These are phyloP conservation scores for Exophiala sp. DNA, from an alignment of 2,329 filamentous ascomycete species.

Conservation along the genomic window DNA sequence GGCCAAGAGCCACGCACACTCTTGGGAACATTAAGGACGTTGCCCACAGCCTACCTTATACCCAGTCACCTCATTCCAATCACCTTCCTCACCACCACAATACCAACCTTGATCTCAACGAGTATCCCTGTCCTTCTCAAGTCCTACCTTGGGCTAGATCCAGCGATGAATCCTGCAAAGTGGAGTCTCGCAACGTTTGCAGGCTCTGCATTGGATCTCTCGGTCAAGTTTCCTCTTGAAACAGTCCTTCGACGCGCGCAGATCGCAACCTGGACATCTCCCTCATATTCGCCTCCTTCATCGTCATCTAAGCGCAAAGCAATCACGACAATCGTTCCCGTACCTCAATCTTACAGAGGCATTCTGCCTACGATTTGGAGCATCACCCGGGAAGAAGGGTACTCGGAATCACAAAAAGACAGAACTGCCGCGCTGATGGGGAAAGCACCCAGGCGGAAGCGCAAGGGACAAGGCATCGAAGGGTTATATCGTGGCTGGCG, in stretches of 20 bases:
- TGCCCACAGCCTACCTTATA: constrained; percentile 67
- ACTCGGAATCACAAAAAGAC: constrained; percentile 45
- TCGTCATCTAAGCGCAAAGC: constrained; percentile 40
- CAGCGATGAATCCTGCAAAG: constrained; percentile 71
- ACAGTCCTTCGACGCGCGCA: constrained; percentile 88
- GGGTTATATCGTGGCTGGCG: constrained; percentile 58
- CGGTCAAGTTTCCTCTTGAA: constrained; percentile 84
- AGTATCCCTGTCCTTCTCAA: constrained; percentile 82
- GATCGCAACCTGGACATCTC: constrained; percentile 64
- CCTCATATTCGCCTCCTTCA: constrained; percentile 39
- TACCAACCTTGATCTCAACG: constrained; percentile 78
- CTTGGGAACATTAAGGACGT: constrained; percentile 68
- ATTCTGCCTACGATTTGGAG: constrained; percentile 86
- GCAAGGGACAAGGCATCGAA: constrained; percentile 53
- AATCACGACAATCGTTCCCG: constrained; percentile 70
- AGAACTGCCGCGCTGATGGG: constrained; percentile 34
- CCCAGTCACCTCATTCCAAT: constrained; percentile 69
- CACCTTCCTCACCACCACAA: constrained; percentile 79
- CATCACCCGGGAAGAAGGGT: constrained; percentile 79
- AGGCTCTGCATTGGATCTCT: constrained; percentile 73
- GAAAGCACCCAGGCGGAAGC: constrained; percentile 42
- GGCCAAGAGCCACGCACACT: constrained; percentile 72
- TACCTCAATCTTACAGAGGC: constrained; percentile 74
- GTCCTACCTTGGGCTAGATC: constrained; percentile 79
- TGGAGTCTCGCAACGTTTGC: constrained; percentile 82